Evolutionary conservation across 257 asterid species (phyloP).

Genomic region (Petrea volubilis): DNA sequence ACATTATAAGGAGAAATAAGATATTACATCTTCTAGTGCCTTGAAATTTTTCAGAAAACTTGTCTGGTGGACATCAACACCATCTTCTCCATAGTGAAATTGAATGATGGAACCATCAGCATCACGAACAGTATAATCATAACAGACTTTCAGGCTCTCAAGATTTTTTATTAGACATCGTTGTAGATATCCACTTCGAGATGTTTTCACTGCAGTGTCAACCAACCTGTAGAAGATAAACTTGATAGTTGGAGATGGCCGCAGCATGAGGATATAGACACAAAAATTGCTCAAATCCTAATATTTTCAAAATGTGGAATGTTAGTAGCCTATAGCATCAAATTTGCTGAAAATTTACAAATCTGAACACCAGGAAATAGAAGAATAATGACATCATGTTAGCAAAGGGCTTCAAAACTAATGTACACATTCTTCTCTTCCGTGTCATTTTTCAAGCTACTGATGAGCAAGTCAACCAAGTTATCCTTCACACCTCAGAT

Average conservation of each 20-base stretch:
- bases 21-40: constrained; percentile 76
- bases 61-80: constrained; percentile 84
- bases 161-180: constrained; percentile 89
- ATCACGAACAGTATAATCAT: constrained; percentile 95
- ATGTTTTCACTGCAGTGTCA: constrained; percentile 98
- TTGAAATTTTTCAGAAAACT: constrained; percentile 83
- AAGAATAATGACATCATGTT: not conserved
- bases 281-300: not conserved
- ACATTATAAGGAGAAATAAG: constrained; percentile 21
- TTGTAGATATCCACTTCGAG: constrained; percentile 98
- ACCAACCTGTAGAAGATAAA: constrained; percentile 63
- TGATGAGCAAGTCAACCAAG: not conserved
- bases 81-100: constrained; percentile 95
- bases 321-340: not conserved
- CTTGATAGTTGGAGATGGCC: constrained; percentile 19
- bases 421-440: not conserved
- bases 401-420: not conserved
- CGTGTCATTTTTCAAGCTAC: not conserved
- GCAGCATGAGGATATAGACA: not conserved
- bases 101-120: constrained; percentile 95
- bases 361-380: not conserved
- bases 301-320: not conserved
- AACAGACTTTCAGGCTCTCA: constrained; percentile 87
- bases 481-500: too few relatives aligned
- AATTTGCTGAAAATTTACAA: not conserved